A percentile compares a stretch with the other conserved stretches of the same genome.
Conservation (phyloP, 495 filamentous ascomycete genomes). For the Articulospora tetracladia region DNA sequence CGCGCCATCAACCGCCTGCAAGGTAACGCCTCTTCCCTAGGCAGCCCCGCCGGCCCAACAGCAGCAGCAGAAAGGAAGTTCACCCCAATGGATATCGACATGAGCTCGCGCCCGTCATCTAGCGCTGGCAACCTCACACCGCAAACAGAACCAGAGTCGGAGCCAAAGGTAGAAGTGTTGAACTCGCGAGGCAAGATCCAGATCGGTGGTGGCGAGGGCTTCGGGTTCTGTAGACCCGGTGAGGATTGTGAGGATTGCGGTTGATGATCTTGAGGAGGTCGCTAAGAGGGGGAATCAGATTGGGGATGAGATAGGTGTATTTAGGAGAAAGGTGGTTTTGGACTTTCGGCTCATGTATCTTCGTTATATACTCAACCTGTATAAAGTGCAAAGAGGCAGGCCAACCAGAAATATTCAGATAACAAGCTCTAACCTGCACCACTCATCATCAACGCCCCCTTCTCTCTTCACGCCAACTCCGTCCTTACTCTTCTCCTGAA, state of each 20-base stretch:
- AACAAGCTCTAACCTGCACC: too few relatives aligned
- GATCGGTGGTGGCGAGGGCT: conserved; percentile 7
- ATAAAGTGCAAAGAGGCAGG: too few relatives aligned
- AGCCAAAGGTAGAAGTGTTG: background rate
- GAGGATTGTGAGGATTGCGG: conserved; percentile 17
- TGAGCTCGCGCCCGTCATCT: background rate
- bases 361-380: too few relatives aligned
- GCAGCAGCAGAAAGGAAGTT: conserved; percentile 8
- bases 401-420: too few relatives aligned
- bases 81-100: conserved; percentile 17
- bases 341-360: too few relatives aligned
- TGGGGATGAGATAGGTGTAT: background rate
- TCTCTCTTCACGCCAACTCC: too few relatives aligned
- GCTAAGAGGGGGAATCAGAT: background rate
- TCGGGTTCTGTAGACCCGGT: conserved; percentile 10
- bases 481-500: too few relatives aligned
- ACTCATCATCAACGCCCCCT: too few relatives aligned
- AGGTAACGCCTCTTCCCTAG: background rate
- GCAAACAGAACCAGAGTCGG: background rate
- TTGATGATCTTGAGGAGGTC: background rate
- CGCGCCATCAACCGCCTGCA: conserved; percentile 12
- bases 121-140: background rate
- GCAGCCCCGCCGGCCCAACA: too few relatives aligned
- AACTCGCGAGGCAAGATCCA: conserved; percentile 15
- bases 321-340: too few relatives aligned